phyloP scores from a whole-genome alignment of 352 stramenopile genomes.

The Globisporangium ultimum region DNA sequence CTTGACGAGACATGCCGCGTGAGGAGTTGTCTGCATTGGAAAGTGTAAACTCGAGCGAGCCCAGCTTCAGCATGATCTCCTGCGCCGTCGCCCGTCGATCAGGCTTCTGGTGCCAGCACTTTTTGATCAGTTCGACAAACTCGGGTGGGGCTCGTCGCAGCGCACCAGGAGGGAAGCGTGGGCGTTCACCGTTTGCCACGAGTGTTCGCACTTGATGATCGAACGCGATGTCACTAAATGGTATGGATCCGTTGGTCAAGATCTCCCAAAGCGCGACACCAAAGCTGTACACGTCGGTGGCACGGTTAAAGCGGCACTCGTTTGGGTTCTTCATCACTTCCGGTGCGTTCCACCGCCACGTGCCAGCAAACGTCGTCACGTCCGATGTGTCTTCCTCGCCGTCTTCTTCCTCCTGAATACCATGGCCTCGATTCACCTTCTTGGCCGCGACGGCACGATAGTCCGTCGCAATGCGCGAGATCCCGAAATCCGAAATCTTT shows the following conservation, averaged over 20 bases:
- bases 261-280: conserved; percentile 68
- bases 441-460: conserved; percentile 34
- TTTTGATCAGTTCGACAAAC: conserved; percentile 61
- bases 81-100: conserved; percentile 46
- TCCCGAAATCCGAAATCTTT: conserved; percentile 74
- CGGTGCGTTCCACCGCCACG: conserved; percentile 71
- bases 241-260: conserved; percentile 58
- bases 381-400: conserved; percentile 27
- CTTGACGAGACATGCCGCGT: conserved; percentile 37
- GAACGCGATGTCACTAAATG: conserved; percentile 62
- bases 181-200: conserved; percentile 51
- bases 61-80: conserved; percentile 54
- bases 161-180: conserved; percentile 35
- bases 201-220: conserved; percentile 66
- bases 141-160: conserved; percentile 40
- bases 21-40: conserved; percentile 34
- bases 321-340: conserved; percentile 72
- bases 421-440: conserved; percentile 20
- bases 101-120: conserved; percentile 64
- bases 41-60: conserved; percentile 57
- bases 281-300: conserved; percentile 79
- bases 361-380: conserved; percentile 65
- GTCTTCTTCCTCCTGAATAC: conserved; percentile 9
- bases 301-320: conserved; percentile 63
- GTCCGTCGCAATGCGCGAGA: conserved; percentile 69